Evolutionary conservation across 148 eudicot species (phyloP).

Genomic region (Rhododendron ferrugineum): DNA sequence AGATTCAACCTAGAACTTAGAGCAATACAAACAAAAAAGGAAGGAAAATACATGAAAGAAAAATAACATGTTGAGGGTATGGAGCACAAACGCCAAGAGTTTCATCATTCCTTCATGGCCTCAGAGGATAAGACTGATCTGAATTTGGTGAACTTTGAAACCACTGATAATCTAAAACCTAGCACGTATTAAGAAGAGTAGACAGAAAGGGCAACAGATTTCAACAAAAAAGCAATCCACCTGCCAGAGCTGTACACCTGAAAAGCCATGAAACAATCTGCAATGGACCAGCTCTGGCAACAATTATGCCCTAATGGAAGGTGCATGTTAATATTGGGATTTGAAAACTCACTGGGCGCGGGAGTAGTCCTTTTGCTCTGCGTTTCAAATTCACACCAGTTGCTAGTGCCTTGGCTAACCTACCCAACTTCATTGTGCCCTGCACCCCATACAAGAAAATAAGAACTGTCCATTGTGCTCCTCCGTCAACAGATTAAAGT

Average conservation of each 20-base stretch:
- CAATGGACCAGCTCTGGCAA: not conserved
- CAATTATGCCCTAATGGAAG: not conserved
- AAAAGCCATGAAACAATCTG: conserved; percentile 5
- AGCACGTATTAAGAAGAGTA: not conserved
- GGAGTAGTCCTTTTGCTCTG: conserved; percentile 78
- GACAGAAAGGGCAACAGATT: not conserved
- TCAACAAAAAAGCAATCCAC: not conserved
- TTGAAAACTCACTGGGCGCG: conserved; percentile 68
- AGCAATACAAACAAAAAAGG: not conserved
- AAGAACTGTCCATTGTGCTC: not conserved
- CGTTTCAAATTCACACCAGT: conserved; percentile 83
- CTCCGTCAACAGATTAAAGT: too few species aligned
- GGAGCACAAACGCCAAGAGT: not conserved
- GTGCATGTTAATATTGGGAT: not conserved
- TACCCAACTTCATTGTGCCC: conserved; percentile 87
- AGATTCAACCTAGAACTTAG: not conserved
- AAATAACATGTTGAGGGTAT: not conserved
- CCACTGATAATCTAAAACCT: not conserved
- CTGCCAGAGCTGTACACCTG: not conserved
- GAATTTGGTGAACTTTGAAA: not conserved
- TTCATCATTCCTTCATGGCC: not conserved
- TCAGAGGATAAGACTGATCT: not conserved
- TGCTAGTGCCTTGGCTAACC: conserved; percentile 81
- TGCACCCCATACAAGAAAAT: conserved; percentile 30
- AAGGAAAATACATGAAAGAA: not conserved